These are phyloP conservation scores for Lasiosphaeria miniovina DNA, from an alignment of 495 filamentous ascomycete species.

Conservation along the genomic window DNA sequence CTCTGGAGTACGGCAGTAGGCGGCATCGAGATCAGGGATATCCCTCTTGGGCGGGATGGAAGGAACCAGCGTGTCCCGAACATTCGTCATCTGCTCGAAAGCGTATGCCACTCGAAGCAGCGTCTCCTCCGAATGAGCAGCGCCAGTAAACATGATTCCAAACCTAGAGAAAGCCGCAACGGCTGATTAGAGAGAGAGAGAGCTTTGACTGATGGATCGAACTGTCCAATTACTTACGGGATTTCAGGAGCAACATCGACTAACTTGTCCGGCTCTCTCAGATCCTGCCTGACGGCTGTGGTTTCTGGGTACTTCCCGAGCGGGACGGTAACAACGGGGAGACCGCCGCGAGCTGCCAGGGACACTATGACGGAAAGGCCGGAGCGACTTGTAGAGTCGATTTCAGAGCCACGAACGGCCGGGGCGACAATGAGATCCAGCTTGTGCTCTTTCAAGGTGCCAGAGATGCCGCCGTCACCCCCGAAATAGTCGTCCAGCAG, in stretches of 20 bases:
- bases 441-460: constrained; percentile 9
- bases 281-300: neutral
- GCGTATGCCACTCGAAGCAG: constrained; percentile 64
- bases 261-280: constrained; percentile 12
- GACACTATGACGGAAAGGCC: constrained; percentile 31
- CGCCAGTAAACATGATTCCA: constrained; percentile 46
- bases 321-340: constrained; percentile 41
- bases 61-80: constrained; percentile 44
- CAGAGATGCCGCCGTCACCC: constrained; percentile 6
- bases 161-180: neutral
- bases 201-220: neutral
- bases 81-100: constrained; percentile 61
- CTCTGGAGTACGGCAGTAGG: too few species aligned
- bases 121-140: constrained; percentile 47
- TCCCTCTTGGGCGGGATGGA: constrained; percentile 47
- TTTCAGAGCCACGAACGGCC: constrained; percentile 19
- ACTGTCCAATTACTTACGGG: constrained; percentile 2
- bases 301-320: constrained; percentile 33
- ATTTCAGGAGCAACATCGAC: constrained; percentile 12
- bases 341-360: constrained; percentile 28
- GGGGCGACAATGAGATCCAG: constrained; percentile 45
- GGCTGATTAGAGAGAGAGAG: neutral
- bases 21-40: constrained; percentile 20
- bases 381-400: constrained; percentile 20
- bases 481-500: constrained; percentile 42